Evolutionary conservation across 2,329 filamentous ascomycete genomes (phyloP).

Genomic region (Ceratocystis albifundus): DNA sequence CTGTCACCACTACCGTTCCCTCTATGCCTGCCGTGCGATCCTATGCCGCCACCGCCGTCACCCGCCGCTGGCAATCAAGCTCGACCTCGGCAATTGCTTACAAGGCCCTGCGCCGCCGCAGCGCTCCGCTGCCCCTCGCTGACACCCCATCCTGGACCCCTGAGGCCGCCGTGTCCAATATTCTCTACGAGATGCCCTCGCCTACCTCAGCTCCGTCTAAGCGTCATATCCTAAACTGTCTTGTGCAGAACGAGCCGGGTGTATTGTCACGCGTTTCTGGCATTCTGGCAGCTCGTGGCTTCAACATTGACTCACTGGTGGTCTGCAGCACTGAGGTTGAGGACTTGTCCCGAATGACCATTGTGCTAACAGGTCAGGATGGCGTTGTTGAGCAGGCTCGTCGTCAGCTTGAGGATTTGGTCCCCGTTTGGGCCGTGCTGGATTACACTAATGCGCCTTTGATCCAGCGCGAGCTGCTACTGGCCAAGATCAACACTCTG

Average conservation of each 20-base stretch:
- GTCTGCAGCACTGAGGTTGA: constrained; percentile 97
- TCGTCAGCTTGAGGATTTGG: constrained; percentile 87
- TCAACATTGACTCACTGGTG: constrained; percentile 97
- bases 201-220: constrained; percentile 76
- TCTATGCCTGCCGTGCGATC: constrained; percentile 28
- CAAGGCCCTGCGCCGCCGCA: constrained; percentile 88
- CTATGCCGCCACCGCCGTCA: constrained; percentile 14
- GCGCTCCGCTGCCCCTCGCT: constrained; percentile 70
- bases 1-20: constrained; percentile 26
- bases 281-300: constrained; percentile 87
- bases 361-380: constrained; percentile 90
- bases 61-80: constrained; percentile 37
- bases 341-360: constrained; percentile 96
- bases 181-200: constrained; percentile 93
- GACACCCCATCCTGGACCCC: constrained; percentile 72
- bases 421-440: constrained; percentile 94
- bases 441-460: constrained; percentile 90
- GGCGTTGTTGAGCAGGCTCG: constrained; percentile 95
- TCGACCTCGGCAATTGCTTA: constrained; percentile 93
- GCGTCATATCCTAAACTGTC: constrained; percentile 91
- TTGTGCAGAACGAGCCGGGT: constrained; percentile 97
- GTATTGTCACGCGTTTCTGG: constrained; percentile 93
- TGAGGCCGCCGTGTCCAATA: constrained; percentile 90
- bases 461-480: constrained; percentile 86
- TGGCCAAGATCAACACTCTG: constrained; percentile 93